Conservation (phyloP, 2,329 filamentous ascomycete species). For the Aspergillus chevalieri region DNA sequence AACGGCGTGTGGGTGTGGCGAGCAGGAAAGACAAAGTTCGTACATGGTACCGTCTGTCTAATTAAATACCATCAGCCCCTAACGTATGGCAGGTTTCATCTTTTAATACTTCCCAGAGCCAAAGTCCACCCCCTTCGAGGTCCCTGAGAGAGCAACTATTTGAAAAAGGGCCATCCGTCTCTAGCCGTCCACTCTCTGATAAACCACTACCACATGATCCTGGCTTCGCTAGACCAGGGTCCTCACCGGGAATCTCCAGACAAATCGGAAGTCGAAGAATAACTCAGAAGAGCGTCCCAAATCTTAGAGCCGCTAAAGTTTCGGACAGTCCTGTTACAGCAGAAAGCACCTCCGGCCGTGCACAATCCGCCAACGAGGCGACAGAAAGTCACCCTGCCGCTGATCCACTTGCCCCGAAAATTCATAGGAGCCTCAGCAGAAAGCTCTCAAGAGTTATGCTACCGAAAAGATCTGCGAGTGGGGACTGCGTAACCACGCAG, state of each 20-base stretch:
- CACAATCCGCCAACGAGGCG: conserved; percentile 20
- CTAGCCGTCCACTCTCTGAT: conserved; percentile 9
- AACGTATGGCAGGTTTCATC: conserved; percentile 16
- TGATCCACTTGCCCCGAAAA: conserved; percentile 9
- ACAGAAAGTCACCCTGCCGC: conserved; percentile 5
- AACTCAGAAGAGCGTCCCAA: conserved; percentile 13
- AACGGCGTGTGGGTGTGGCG: conserved; percentile 74
- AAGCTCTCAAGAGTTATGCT: conserved; percentile 20
- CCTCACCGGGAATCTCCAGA: conserved; percentile 8
- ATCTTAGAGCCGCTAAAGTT: conserved; percentile 9
- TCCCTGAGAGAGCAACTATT: conserved; percentile 22
- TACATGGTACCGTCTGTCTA: conserved; percentile 28
- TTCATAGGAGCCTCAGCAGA: conserved; percentile 15
- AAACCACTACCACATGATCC: conserved; percentile 30
- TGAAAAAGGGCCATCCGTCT: conserved; percentile 8
- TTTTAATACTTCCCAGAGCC: conserved; percentile 6
- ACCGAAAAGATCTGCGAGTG: conserved; percentile 13
- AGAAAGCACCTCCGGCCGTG: conserved; percentile 11
- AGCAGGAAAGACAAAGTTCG: conserved; percentile 65
- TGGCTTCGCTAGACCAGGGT: conserved; percentile 2
- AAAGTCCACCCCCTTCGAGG: conserved; percentile 9
- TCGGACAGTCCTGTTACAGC: conserved; percentile 8
- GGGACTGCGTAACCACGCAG: conserved; percentile 6
- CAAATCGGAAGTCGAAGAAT: conserved; percentile 6
- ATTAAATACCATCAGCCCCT: conserved; percentile 2